Base-by-base conservation (phyloP, 495 filamentous ascomycete species). In the Annulohypoxylon moriforme region DNA sequence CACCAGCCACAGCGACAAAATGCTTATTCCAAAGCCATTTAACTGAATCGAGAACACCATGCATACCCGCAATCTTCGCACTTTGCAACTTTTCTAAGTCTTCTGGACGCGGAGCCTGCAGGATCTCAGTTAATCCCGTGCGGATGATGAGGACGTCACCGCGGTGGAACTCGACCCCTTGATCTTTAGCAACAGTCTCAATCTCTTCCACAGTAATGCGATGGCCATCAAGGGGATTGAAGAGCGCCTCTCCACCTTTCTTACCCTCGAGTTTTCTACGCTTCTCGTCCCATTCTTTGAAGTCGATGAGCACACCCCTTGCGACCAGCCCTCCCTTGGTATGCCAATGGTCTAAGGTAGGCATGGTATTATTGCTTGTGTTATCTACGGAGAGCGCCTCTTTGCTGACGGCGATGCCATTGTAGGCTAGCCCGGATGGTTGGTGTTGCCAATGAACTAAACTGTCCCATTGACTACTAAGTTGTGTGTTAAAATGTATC, bases 381-480 rank as follows among this genome's bases (percentile, higher is more conserved):
- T 64, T 63, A 1, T 65, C 9, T 1, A 61, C 76, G 8, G 73
- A 66, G 2, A 74, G 65, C 10, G 74, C 74, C 31, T 78, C 75
- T 13, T 75, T 71, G 14, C 74, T 79, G 20, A 81, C 78, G 57
- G 67, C 20, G 46, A 74, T 67, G 13, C 85, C 86, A 73, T 91
- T 91, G 73, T 91, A 91, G 14, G 85, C 80, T 20, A 75, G 69
- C 11, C 80, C 81, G 1, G 83, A 80, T 0, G 80, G 76, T 40
- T 84, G 80, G 67, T 86, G 85, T 58, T 83, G 75, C 75, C 83
- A 80, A 77, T 93, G 91, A 52, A 89, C 82, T n/a, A 94, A 83
- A 18, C 90, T 89, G 73, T 94, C 92, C 92, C 92, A 94, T 78
- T 95, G 92, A 3, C 89, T 91, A 25, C 87, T 87, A 71, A 88